Percentiles rank a stretch among this genome's conserved stretches.
Conservation (phyloP, 176 grass and related monocot species). For the Phoenix roebelenii region DNA sequence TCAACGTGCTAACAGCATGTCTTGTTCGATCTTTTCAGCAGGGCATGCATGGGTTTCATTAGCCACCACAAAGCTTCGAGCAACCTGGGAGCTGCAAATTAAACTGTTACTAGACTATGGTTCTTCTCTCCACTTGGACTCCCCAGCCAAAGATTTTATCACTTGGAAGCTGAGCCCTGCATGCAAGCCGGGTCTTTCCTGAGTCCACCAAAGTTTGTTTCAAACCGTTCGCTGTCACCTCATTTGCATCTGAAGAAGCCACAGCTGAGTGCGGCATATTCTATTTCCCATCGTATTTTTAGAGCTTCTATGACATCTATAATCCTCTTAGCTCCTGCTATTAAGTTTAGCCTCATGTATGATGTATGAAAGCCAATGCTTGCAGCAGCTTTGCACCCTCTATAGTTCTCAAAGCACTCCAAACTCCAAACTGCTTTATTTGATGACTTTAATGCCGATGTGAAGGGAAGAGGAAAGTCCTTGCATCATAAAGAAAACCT, state of each 20-base stretch:
- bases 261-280: constrained; percentile 53
- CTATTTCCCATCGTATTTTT: constrained; percentile 76
- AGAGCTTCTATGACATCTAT: constrained; percentile 28
- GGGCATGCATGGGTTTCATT: too few species aligned
- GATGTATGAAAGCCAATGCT: constrained; percentile 30
- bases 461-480: too few species aligned
- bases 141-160: constrained; percentile 7
- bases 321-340: constrained; percentile 48
- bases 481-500: too few species aligned
- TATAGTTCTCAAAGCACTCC: too few species aligned
- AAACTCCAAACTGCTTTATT: too few species aligned
- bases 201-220: constrained; percentile 20
- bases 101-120: too few species aligned
- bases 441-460: too few species aligned
- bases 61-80: too few species aligned
- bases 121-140: constrained; percentile 8
- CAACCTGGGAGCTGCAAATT: too few species aligned
- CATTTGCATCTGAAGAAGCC: constrained; percentile 82
- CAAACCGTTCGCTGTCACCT: constrained; percentile 66
- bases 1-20: too few species aligned
- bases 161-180: neutral
- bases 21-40: too few species aligned
- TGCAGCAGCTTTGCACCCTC: too few species aligned
- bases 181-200: constrained; percentile 25
- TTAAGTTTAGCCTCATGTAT: constrained; percentile 49